phyloP scores from a whole-genome alignment of 208 protist genomes.

The Acanthamoeba rhysodes region DNA sequence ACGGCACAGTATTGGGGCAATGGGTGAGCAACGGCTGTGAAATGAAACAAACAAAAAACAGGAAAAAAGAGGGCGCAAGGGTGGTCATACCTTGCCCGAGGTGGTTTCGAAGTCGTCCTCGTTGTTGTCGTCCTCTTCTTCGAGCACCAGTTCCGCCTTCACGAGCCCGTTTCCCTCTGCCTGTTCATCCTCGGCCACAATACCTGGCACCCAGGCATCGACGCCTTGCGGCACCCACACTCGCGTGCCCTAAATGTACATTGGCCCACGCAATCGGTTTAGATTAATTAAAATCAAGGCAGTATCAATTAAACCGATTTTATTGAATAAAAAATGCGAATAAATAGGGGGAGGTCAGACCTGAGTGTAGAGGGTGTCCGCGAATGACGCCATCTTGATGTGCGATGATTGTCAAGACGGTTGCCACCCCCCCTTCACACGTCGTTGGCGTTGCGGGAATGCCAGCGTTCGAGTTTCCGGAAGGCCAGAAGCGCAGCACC shows the following conservation, averaged over 20 bases:
- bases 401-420: too few relatives aligned
- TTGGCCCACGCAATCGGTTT: too few relatives aligned
- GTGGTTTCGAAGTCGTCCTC: constrained; percentile 35
- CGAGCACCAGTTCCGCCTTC: constrained; percentile 12
- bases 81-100: background rate
- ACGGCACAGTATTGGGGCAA: too few relatives aligned
- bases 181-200: constrained; percentile 25
- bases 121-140: background rate
- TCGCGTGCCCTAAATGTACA: background rate
- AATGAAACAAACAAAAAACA: background rate
- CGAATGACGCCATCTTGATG: constrained; percentile 15
- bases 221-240: constrained; percentile 51
- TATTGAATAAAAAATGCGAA: too few relatives aligned
- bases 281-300: background rate
- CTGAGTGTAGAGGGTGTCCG: constrained; percentile 44
- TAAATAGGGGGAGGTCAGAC: background rate
- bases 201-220: constrained; percentile 42
- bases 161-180: background rate
- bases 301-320: too few relatives aligned
- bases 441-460: background rate
- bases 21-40: too few relatives aligned
- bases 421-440: background rate
- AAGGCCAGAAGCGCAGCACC: too few relatives aligned
- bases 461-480: background rate
- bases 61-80: background rate